Evolutionary conservation across 2,329 filamentous ascomycete genomes (phyloP).

Genomic region (Talaromyces sp.): DNA sequence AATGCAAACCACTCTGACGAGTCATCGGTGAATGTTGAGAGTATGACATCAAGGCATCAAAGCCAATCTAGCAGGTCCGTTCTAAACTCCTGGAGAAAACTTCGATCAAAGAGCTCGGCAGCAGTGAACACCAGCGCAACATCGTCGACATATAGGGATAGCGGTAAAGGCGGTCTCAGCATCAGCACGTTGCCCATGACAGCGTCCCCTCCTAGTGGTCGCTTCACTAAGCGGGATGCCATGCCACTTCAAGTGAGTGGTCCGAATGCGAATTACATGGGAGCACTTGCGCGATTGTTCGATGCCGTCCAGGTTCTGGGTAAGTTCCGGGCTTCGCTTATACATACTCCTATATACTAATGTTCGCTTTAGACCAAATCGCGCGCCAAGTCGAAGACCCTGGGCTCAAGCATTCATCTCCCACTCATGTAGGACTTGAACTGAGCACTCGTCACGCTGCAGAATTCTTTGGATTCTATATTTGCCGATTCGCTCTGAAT

Average conservation of each 20-base stretch:
- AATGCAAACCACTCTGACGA: constrained; percentile 50
- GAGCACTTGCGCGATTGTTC: constrained; percentile 79
- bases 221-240: constrained; percentile 67
- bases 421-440: constrained; percentile 92
- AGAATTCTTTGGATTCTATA: constrained; percentile 96
- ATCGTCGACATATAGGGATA: constrained; percentile 35
- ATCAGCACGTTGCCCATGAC: constrained; percentile 79
- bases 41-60: constrained; percentile 43
- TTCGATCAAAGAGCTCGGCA: constrained; percentile 82
- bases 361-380: constrained; percentile 67
- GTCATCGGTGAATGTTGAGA: constrained; percentile 33
- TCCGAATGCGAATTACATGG: constrained; percentile 87
- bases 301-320: constrained; percentile 90
- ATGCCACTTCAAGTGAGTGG: constrained; percentile 67
- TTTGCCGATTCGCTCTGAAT: constrained; percentile 87
- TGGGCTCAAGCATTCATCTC: constrained; percentile 82
- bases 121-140: constrained; percentile 21
- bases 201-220: constrained; percentile 48
- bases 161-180: constrained; percentile 55
- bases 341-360: background rate
- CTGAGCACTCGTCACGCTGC: constrained; percentile 87
- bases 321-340: constrained; percentile 39
- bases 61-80: constrained; percentile 70
- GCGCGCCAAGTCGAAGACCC: constrained; percentile 94
- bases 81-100: constrained; percentile 80